Evolutionary conservation across 2,329 filamentous ascomycete genomes (phyloP).

Genomic region (Cladobotryum protrusum): DNA sequence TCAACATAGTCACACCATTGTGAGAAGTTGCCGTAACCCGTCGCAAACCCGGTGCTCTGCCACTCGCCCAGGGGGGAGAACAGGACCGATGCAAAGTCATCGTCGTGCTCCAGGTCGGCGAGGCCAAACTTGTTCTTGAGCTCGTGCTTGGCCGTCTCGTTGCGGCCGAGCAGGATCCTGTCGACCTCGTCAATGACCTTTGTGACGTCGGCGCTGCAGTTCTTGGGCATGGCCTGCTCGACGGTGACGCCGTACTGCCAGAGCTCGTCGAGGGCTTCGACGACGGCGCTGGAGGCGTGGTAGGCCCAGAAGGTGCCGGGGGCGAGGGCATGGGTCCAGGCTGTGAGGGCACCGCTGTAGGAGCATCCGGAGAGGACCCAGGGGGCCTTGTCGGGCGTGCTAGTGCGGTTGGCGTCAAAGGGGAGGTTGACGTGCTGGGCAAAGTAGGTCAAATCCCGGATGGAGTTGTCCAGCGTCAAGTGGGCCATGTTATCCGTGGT

Average conservation of each 20-base stretch:
- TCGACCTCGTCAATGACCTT: constrained; percentile 43
- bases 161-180: constrained; percentile 37
- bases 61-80: constrained; percentile 21
- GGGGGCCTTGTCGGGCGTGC: constrained; percentile 58
- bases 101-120: constrained; percentile 32
- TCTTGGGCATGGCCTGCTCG: constrained; percentile 39
- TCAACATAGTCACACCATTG: constrained; percentile 30
- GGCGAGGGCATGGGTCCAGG: constrained; percentile 65
- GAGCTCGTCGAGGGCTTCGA: constrained; percentile 66
- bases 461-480: constrained; percentile 68
- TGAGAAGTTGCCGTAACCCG: constrained; percentile 30
- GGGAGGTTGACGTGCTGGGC: constrained; percentile 62
- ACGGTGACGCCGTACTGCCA: constrained; percentile 50
- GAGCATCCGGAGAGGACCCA: constrained; percentile 75
- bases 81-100: constrained; percentile 43
- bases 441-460: constrained; percentile 73
- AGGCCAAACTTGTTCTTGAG: constrained; percentile 41
- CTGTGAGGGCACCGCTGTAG: constrained; percentile 70
- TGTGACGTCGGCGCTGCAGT: constrained; percentile 58
- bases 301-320: constrained; percentile 70
- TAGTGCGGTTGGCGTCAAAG: constrained; percentile 56
- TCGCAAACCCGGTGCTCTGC: constrained; percentile 31
- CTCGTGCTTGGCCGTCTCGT: constrained; percentile 26
- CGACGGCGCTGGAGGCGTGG: constrained; percentile 71
- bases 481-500: constrained; percentile 64